These are phyloP conservation scores for Populus hybrid DNA, from an alignment of 441 rosid genomes.

Conservation along the genomic window DNA sequence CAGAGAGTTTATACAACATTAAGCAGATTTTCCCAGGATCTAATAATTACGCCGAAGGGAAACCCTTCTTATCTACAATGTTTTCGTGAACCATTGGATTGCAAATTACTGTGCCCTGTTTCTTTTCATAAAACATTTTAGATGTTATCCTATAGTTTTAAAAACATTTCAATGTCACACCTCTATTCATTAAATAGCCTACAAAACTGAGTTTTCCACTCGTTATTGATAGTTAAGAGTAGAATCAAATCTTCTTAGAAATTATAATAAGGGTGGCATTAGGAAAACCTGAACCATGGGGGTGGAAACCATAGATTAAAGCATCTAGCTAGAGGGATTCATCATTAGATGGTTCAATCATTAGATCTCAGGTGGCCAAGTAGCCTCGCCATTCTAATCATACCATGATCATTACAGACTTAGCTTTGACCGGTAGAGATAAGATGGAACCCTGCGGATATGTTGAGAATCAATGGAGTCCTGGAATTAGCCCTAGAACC, in stretches of 20 bases:
- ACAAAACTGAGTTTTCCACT: not conserved
- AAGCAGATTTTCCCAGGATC: not conserved
- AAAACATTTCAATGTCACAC: too few relatives aligned
- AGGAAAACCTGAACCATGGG: not conserved
- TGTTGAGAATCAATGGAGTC: not conserved
- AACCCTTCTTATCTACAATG: not conserved
- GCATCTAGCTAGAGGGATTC: not conserved
- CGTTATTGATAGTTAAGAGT: not conserved
- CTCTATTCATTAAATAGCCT: not conserved
- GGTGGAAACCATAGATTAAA: not conserved
- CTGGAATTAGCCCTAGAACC: not conserved
- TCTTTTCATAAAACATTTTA: not conserved
- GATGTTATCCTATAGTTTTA: too few relatives aligned
- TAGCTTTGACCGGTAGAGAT: not conserved
- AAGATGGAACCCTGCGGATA: not conserved
- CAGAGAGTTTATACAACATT: not conserved
- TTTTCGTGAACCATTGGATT: not conserved
- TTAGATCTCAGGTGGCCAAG: not conserved
- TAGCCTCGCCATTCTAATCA: not conserved
- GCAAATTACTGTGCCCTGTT: not conserved
- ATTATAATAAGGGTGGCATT: not conserved
- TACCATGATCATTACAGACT: not conserved
- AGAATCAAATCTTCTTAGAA: not conserved
- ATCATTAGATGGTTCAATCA: not conserved
- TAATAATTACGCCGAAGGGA: not conserved